Base-by-base conservation (phyloP, 306 rosid species). In the Sicyos baderoa region DNA sequence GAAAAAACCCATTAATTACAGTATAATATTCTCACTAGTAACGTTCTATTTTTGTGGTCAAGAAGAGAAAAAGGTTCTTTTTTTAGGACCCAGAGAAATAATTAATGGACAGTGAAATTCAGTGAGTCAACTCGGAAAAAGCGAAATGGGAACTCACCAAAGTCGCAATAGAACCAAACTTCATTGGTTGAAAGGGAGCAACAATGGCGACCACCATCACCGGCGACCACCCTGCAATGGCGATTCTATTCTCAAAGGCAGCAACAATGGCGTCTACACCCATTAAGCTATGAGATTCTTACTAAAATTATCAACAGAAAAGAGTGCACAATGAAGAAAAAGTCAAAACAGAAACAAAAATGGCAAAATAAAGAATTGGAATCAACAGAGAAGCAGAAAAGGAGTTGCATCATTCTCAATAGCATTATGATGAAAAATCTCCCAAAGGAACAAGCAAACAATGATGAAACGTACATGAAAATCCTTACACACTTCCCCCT, bases 341-440 rank as follows among this genome's bases (percentile, higher is more conserved):
- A 57, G 65, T 13, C 19, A 29, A 27, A 58, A 32, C 23, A 60
- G 47, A 32, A 37, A 37, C 29, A 62, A 6, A 18, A 17, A 6
- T 40, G n/a, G 44, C 11, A 37, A 61, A 62, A 62, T 5, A 18
- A 62, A 62, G 27, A 62, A 62, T 18, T 62, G 68, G 51, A 40
- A 18, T 62, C 50, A 18, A 37, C 40, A 17, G 47, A 59, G 66
- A 37, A 17, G 50, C 15, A 17, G 68, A 62, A 40, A 14, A 17
- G 10, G 16, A 9, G 42, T 35, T 35, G 67, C 48, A 15, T 3
- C 50, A 18, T 62, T 37, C 27, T 62, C 51, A 17, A 62, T 62
- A 62, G n/a, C 7, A 37, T 14, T 62, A 29, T 3, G 29, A 3
- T n/a, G 65, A n/a, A 58, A 27, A 29, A 58, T 14, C 45, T 7